Evolutionary conservation across 176 grass and related monocot genomes (phyloP).

Genomic region (Musa beccarii): DNA sequence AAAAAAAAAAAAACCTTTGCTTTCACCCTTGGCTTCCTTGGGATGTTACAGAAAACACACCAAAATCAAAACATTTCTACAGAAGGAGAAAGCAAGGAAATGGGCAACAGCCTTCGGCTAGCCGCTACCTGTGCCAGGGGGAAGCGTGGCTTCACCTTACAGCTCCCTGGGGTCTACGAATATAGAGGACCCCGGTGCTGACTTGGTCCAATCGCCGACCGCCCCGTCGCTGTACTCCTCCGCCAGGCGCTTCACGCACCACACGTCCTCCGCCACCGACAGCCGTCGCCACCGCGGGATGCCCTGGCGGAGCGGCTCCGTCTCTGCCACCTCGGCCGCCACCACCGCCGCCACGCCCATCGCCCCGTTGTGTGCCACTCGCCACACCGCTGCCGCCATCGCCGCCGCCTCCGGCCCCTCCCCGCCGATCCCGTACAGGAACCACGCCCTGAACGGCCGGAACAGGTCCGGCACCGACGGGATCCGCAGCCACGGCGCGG

Average conservation of each 20-base stretch:
- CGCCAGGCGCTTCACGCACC: constrained; percentile 19
- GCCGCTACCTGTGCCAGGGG: no score
- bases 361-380: constrained; percentile 13
- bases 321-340: constrained; percentile 6
- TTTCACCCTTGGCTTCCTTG: no score
- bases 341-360: not conserved
- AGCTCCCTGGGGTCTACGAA: constrained; percentile 18
- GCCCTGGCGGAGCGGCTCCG: not conserved
- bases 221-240: constrained; percentile 10
- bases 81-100: not conserved
- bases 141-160: not conserved
- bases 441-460: constrained; percentile 3
- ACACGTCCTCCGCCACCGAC: constrained; percentile 11
- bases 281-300: constrained; percentile 13
- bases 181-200: not conserved
- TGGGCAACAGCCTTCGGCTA: no score
- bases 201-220: constrained; percentile 17
- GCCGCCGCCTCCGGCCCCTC: not conserved
- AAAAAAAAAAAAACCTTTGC: no score
- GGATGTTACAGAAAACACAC: no score
- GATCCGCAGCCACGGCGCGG: constrained; percentile 6
- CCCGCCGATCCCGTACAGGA: constrained; percentile 2
- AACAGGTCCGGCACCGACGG: constrained; percentile 19
- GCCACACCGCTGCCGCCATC: not conserved
- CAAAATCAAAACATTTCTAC: no score